These are phyloP conservation scores for Fusarium bulbicola DNA, from an alignment of 2,329 filamentous ascomycete genomes.

Conservation along the genomic window DNA sequence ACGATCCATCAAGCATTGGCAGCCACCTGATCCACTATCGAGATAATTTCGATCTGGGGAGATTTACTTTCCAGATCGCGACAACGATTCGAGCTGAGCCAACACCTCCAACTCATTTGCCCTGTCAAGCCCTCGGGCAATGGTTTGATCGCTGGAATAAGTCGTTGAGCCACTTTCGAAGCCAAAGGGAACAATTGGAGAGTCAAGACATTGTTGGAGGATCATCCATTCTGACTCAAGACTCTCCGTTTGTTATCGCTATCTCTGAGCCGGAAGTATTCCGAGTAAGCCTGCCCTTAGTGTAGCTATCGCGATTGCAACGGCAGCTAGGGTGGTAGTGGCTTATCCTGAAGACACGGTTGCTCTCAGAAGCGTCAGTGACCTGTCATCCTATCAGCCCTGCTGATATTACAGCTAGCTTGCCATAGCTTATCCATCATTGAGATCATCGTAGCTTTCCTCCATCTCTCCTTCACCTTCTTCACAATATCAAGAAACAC, in stretches of 20 bases:
- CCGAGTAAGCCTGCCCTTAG: not conserved
- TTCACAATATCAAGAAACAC: not conserved
- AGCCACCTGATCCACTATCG: slow-evolving; percentile 38
- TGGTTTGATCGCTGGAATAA: not conserved
- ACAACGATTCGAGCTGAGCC: slow-evolving; percentile 14
- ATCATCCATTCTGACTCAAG: not conserved
- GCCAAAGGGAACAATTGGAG: not conserved
- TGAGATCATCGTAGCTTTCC: not conserved
- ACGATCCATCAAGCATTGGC: slow-evolving; percentile 19
- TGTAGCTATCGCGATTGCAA: not conserved
- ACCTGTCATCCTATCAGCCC: not conserved
- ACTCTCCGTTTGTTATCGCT: not conserved
- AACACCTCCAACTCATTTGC: not conserved
- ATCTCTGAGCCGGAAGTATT: not conserved
- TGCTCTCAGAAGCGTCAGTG: not conserved
- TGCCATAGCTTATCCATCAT: not conserved
- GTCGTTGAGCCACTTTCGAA: not conserved
- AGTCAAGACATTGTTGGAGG: not conserved
- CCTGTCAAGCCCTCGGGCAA: not conserved
- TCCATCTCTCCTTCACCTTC: not conserved
- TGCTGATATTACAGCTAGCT: not conserved
- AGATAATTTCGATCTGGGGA: slow-evolving; percentile 37
- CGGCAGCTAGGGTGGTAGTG: not conserved
- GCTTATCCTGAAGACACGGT: not conserved
- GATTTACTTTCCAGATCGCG: slow-evolving; percentile 30